Evolutionary conservation across 192 early-diverging fungal species (phyloP).

Genomic region (Phycomyces blakesleeanus): DNA sequence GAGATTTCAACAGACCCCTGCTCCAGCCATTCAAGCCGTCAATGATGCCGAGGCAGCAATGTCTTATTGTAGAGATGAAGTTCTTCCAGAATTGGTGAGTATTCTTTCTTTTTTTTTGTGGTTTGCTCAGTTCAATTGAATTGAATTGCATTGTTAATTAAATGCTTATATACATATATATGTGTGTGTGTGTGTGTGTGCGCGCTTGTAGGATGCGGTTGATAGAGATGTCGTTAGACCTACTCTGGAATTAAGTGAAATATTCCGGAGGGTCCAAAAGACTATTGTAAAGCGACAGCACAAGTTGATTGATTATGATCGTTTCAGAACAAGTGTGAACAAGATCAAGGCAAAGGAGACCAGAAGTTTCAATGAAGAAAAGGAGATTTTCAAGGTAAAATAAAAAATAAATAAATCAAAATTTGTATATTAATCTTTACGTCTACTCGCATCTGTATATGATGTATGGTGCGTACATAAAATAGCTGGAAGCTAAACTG

Average conservation of each 20-base stretch:
- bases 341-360: constrained; percentile 75
- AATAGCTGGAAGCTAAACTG: constrained; percentile 60
- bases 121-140: no score
- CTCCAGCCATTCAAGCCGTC: constrained; percentile 39
- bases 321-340: constrained; percentile 64
- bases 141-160: no score
- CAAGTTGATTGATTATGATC: constrained; percentile 93
- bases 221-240: constrained; percentile 81
- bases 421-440: no score
- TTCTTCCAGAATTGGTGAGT: constrained; percentile 63
- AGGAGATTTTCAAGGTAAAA: constrained; percentile 58
- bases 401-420: background rate
- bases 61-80: constrained; percentile 43
- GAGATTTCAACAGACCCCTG: constrained; percentile 38
- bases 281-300: constrained; percentile 86
- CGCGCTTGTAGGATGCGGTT: constrained; percentile 51
- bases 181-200: constrained; percentile 1
- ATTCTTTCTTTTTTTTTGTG: no score
- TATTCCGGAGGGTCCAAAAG: constrained; percentile 75
- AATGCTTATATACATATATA: no score
- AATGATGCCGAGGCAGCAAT: constrained; percentile 52
- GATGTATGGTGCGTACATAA: background rate
- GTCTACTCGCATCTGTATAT: no score
- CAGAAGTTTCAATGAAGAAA: constrained; percentile 62
- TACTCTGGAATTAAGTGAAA: constrained; percentile 61